A percentile compares a stretch with the other conserved stretches of the same genome.
These are phyloP conservation scores for Oidiodendron maius DNA, from an alignment of 495 filamentous ascomycete species.

Conservation along the genomic window DNA sequence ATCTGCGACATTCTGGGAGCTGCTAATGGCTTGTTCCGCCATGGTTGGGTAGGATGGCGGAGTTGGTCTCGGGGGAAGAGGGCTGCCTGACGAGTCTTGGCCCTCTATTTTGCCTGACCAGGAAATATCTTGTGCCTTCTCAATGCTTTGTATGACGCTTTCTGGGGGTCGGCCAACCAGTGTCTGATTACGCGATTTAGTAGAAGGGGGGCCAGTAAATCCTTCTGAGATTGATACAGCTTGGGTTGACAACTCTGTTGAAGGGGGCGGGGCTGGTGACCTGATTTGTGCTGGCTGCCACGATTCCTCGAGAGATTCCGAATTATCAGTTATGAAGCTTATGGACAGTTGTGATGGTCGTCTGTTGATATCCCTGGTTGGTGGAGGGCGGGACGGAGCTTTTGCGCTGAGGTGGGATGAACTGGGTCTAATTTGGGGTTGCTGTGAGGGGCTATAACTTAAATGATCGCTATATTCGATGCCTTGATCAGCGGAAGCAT, in stretches of 20 bases:
- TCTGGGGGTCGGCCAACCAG: neutral
- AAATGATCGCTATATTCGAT: no score
- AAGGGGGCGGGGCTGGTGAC: neutral
- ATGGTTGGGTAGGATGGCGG: neutral
- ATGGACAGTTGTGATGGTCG: no score
- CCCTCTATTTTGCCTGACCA: neutral
- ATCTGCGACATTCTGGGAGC: neutral
- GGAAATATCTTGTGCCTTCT: neutral
- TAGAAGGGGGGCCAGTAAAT: no score
- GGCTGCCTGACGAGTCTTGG: neutral
- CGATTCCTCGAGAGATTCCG: slow-evolving; percentile 1
- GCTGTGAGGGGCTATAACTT: no score
- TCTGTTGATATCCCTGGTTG: no score
- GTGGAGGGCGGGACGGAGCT: no score
- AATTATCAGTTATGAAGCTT: no score
- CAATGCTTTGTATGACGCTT: neutral
- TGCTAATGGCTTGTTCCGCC: neutral
- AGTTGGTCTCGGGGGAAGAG: neutral
- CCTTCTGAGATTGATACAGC: no score
- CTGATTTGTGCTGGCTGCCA: neutral
- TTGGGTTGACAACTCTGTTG: neutral
- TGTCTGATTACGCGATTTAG: no score
- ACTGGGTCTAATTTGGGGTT: no score
- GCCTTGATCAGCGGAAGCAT: no score
- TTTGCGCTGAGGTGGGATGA: no score